Evolutionary conservation across 2,329 filamentous ascomycete species (phyloP).

Genomic region (Pyrenochaeta sp.): DNA sequence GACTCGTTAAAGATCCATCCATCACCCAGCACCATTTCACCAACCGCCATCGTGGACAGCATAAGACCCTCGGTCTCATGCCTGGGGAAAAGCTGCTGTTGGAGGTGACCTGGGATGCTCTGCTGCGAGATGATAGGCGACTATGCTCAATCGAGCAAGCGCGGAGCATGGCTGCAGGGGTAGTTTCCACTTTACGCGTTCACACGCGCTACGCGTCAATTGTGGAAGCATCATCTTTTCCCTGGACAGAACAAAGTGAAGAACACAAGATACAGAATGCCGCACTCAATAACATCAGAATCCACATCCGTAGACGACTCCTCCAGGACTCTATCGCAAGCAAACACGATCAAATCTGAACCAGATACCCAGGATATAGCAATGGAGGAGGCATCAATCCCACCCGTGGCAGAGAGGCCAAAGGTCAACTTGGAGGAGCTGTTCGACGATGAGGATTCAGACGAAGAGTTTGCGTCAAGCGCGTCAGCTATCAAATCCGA

Average conservation of each 20-base stretch:
- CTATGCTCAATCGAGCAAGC: slow-evolving; percentile 19
- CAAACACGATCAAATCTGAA: slow-evolving; percentile 37
- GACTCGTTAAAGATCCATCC: slow-evolving; percentile 55
- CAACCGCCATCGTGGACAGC: slow-evolving; percentile 29
- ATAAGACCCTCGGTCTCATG: slow-evolving; percentile 9
- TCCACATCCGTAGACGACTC: slow-evolving; percentile 51
- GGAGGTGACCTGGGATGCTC: too few relatives aligned
- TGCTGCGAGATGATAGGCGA: too few relatives aligned
- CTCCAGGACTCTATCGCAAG: slow-evolving; percentile 50
- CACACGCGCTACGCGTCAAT: slow-evolving; percentile 25
- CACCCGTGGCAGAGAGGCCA: slow-evolving; percentile 36
- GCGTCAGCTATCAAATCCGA: slow-evolving; percentile 55
- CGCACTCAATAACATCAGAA: slow-evolving; percentile 55
- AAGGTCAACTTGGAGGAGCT: slow-evolving; percentile 63
- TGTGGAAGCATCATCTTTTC: slow-evolving; percentile 6
- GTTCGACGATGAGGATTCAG: slow-evolving; percentile 66
- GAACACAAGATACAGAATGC: slow-evolving; percentile 47
- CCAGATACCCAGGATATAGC: slow-evolving; percentile 38
- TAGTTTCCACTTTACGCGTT: slow-evolving; percentile 26
- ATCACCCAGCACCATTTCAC: slow-evolving; percentile 37
- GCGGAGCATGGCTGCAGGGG: not conserved
- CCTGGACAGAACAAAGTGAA: slow-evolving; percentile 3
- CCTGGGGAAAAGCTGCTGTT: not conserved
- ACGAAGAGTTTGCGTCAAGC: slow-evolving; percentile 67
- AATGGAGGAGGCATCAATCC: slow-evolving; percentile 41